phyloP scores from a whole-genome alignment of 2,329 filamentous ascomycete genomes.

The Sclerotinia nivalis region DNA sequence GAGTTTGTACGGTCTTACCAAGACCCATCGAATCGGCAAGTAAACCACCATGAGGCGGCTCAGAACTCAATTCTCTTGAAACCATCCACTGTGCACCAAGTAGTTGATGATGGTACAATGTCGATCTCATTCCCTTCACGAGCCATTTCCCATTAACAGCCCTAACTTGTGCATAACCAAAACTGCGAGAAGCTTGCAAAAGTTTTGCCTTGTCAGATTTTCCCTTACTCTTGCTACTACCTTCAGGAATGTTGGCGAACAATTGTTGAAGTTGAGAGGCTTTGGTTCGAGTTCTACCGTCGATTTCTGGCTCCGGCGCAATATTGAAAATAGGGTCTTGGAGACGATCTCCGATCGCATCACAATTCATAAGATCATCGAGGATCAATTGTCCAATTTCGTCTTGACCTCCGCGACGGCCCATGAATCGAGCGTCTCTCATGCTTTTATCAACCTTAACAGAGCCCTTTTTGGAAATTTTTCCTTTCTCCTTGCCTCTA shows the following conservation, averaged over 20 bases:
- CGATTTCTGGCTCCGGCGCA: conserved; percentile 30
- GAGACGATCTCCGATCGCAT: conserved; percentile 34
- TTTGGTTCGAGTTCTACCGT: conserved; percentile 28
- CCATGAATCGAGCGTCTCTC: conserved; percentile 1
- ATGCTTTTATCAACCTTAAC: conserved; percentile 21
- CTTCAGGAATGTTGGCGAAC: conserved; percentile 35
- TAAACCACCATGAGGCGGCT: conserved; percentile 53
- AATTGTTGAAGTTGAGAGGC: conserved; percentile 34
- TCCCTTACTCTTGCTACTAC: conserved; percentile 25
- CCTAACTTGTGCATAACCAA: conserved; percentile 44
- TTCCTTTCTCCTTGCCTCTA: conserved; percentile 16
- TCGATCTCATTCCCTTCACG: conserved; percentile 50
- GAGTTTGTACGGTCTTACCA: conserved; percentile 60
- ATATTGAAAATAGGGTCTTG: conserved; percentile 31
- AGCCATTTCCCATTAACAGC: conserved; percentile 44
- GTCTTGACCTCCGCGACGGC: conserved; percentile 25
- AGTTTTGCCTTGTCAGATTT: conserved; percentile 44
- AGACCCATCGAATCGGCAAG: conserved; percentile 64
- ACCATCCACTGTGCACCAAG: conserved; percentile 57
- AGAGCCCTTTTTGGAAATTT: conserved; percentile 15
- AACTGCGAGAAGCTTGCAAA: conserved; percentile 45
- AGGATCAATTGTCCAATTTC: conserved; percentile 31
- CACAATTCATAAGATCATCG: conserved; percentile 28
- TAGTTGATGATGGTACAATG: conserved; percentile 53
- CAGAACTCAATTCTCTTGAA: conserved; percentile 46